These are phyloP conservation scores for Apiospora sp. DNA, from an alignment of 2,329 filamentous ascomycete genomes.

Conservation along the genomic window DNA sequence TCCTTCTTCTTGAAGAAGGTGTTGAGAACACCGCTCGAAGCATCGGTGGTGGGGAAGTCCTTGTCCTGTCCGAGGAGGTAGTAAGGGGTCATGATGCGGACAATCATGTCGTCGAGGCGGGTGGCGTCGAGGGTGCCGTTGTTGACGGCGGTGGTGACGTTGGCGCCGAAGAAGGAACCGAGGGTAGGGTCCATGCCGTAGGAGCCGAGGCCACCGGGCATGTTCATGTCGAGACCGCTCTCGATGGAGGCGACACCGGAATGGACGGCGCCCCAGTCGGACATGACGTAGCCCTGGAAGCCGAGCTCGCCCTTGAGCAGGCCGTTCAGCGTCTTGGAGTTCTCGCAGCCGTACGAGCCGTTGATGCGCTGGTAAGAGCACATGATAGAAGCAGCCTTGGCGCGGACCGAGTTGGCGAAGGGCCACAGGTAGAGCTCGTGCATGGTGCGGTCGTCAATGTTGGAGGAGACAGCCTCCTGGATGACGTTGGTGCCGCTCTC, in stretches of 20 bases:
- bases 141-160: conserved; percentile 43
- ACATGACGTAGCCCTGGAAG: conserved; percentile 55
- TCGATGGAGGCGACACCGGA: conserved; percentile 46
- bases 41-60: conserved; percentile 52
- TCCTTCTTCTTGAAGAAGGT: conserved; percentile 57
- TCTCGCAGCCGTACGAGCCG: conserved; percentile 82
- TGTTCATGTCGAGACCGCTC: conserved; percentile 52
- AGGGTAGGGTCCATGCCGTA: conserved; percentile 41
- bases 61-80: conserved; percentile 58
- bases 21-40: conserved; percentile 56
- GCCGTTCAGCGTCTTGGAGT: conserved; percentile 61
- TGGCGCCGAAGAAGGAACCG: conserved; percentile 54
- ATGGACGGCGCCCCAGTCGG: conserved; percentile 48
- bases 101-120: conserved; percentile 56
- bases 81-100: conserved; percentile 63
- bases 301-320: conserved; percentile 57
- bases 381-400: conserved; percentile 71
- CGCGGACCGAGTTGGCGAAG: conserved; percentile 75
- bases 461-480: conserved; percentile 55
- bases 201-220: conserved; percentile 45
- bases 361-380: conserved; percentile 81
- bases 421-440: conserved; percentile 84
- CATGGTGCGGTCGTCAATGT: conserved; percentile 77
- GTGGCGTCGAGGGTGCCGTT: conserved; percentile 36
- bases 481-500: conserved; percentile 23